Percentiles rank a stretch among this genome's conserved stretches.
These are phyloP conservation scores for Fusarium vanettenii DNA, from an alignment of 2,329 filamentous ascomycete genomes.

Conservation along the genomic window DNA sequence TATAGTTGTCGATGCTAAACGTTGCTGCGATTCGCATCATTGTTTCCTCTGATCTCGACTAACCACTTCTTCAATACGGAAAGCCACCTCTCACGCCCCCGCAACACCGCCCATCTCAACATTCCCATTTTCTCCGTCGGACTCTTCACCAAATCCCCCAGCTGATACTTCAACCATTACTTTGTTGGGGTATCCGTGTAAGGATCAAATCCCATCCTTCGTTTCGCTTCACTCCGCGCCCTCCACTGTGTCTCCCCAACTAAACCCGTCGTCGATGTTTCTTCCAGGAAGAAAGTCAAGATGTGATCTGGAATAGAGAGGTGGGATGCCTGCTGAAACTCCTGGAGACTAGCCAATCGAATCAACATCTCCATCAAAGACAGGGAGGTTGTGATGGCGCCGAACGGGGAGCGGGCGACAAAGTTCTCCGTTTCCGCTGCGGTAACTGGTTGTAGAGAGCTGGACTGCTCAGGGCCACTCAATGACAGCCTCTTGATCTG, in stretches of 20 bases:
- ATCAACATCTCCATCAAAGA: slow-evolving; percentile 91
- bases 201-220: slow-evolving; percentile 66
- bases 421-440: slow-evolving; percentile 43
- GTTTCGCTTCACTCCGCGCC: slow-evolving; percentile 59
- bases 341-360: slow-evolving; percentile 86
- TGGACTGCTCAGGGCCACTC: slow-evolving; percentile 21
- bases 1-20: background rate
- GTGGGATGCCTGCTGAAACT: slow-evolving; percentile 91
- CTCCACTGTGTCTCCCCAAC: slow-evolving; percentile 58
- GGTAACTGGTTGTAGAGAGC: slow-evolving; percentile 11
- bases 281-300: slow-evolving; percentile 84
- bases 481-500: slow-evolving; percentile 56
- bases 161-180: slow-evolving; percentile 9
- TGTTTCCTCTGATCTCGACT: background rate
- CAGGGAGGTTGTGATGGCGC: slow-evolving; percentile 64
- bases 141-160: slow-evolving; percentile 3
- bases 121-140: slow-evolving; percentile 2
- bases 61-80: background rate
- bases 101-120: slow-evolving; percentile 7
- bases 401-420: slow-evolving; percentile 59
- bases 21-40: background rate
- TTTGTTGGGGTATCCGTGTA: slow-evolving; percentile 59
- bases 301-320: slow-evolving; percentile 92
- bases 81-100: background rate
- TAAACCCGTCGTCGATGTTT: slow-evolving; percentile 65